Base-by-base conservation (phyloP, 2,329 filamentous ascomycete genomes). In the Hymenoscyphus occultus region DNA sequence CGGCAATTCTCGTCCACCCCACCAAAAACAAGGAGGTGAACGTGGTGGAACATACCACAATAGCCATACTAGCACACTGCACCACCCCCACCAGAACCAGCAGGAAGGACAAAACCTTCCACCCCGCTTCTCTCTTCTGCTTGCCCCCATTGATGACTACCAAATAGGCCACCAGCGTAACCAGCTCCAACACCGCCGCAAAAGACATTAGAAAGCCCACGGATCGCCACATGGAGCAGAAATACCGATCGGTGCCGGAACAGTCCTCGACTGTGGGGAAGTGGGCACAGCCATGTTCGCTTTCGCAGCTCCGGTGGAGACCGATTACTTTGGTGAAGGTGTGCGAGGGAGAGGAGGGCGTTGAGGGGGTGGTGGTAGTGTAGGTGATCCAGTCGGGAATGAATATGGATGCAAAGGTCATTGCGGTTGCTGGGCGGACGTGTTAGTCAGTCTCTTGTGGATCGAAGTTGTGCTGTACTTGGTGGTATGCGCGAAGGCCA, bases 221-320 rank as follows among this genome's bases (percentile, higher is more conserved):
- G 32, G 88, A 92, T 65, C 91, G 86, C 94, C 94, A 99, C 84
- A 96, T 90, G 72, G 88, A 90, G 81, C 95, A 98, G 79, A 98
- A 97, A 73, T 88, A 86, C 61, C 86, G 83, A 61, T 86, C 84
- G 2, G 60, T 57, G 12, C 66, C 70, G 42, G 68, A 60, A 77
- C 91, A 94, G 75, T 92, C 88, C 64, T 85, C 81, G 62, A 84
- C 79, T 69, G 83, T 81, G 3, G 92, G 92, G 76, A 93, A 95
- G 39, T 81, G 78, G 31, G 81, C 81, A 77, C 90, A 93, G 40
- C 57, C 57, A 28, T 65, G 65, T 65, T 91, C 80, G 65, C 86
- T 90, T 62, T 89, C 90, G 79, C 94, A 99, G 75, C 87, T 88
- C 71, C 84, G 85, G 78, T 97, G 91, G 57, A 99, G 86, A 65